A percentile compares a stretch with the other conserved stretches of the same genome.
These are phyloP conservation scores for Trypanosoma avium DNA, from an alignment of 208 protist species.

Conservation along the genomic window DNA sequence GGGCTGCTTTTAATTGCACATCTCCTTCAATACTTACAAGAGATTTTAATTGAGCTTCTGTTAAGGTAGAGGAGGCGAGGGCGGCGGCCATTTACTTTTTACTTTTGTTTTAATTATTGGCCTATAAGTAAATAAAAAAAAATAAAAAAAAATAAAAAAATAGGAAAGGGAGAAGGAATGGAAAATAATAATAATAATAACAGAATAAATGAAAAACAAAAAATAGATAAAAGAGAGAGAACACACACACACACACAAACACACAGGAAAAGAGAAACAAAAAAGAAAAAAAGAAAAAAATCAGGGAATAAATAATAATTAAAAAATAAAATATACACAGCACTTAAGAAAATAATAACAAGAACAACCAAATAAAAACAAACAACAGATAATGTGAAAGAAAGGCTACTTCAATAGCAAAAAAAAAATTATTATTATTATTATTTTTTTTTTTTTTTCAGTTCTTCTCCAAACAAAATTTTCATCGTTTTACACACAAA, in stretches of 20 bases:
- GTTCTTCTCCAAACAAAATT: background rate
- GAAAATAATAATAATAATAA: background rate
- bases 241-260: background rate
- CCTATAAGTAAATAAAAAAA: background rate
- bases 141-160: slow-evolving; percentile 1
- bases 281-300: background rate
- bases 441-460: slow-evolving; percentile 4
- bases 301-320: background rate
- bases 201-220: background rate
- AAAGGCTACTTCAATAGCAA: too few species aligned
- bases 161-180: background rate
- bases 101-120: background rate
- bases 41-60: slow-evolving; percentile 34
- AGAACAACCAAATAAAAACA: background rate
- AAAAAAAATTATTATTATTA: background rate
- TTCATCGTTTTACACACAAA: too few species aligned
- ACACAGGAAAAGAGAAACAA: background rate
- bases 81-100: slow-evolving; percentile 20
- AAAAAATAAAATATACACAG: slow-evolving; percentile 6
- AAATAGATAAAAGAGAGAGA: background rate
- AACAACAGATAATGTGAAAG: too few species aligned
- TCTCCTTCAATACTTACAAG: slow-evolving; percentile 53
- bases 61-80: slow-evolving; percentile 28
- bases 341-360: background rate
- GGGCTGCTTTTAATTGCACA: slow-evolving; percentile 52